Conservation (phyloP, 2,329 filamentous ascomycete species). For the Alternaria dauci region DNA sequence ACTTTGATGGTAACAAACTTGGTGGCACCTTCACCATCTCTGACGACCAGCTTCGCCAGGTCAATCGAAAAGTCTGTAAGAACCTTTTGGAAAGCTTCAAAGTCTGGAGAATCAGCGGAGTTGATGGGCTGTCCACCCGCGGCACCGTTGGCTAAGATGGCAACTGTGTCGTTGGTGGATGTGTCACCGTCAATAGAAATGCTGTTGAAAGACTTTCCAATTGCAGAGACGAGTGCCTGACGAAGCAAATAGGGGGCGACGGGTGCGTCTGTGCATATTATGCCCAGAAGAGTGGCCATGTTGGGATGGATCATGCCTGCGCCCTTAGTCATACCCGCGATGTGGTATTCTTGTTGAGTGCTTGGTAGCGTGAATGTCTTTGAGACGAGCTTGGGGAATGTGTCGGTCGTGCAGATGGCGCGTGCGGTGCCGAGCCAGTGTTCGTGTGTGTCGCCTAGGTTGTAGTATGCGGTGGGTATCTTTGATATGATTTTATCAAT, state of each 20-base stretch:
- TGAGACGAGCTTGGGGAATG: slow-evolving; percentile 94
- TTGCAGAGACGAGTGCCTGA: slow-evolving; percentile 74
- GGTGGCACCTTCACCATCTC: slow-evolving; percentile 95
- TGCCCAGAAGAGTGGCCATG: slow-evolving; percentile 93
- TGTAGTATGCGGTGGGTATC: slow-evolving; percentile 77
- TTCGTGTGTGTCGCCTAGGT: slow-evolving; percentile 77
- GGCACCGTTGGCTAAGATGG: slow-evolving; percentile 92
- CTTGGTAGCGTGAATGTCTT: slow-evolving; percentile 84
- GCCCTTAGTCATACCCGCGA: slow-evolving; percentile 96
- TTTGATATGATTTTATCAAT: slow-evolving; percentile 88
- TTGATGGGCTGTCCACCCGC: slow-evolving; percentile 75
- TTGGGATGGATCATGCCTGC: slow-evolving; percentile 99
- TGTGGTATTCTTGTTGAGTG: slow-evolving; percentile 78
- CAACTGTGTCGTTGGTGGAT: slow-evolving; percentile 95
- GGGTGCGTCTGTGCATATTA: slow-evolving; percentile 90
- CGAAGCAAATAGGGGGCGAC: slow-evolving; percentile 74
- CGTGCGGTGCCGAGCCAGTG: slow-evolving; percentile 87
- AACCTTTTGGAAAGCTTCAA: slow-evolving; percentile 72
- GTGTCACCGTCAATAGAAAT: slow-evolving; percentile 98
- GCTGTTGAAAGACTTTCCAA: slow-evolving; percentile 90
- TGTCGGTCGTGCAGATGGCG: slow-evolving; percentile 98
- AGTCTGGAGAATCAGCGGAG: slow-evolving; percentile 67
- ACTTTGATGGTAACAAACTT: slow-evolving; percentile 97
- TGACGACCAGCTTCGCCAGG: slow-evolving; percentile 90
- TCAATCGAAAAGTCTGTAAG: slow-evolving; percentile 82